phyloP scores from a whole-genome alignment of 1,139 yeast species.

The Suhomyces guaymorum region DNA sequence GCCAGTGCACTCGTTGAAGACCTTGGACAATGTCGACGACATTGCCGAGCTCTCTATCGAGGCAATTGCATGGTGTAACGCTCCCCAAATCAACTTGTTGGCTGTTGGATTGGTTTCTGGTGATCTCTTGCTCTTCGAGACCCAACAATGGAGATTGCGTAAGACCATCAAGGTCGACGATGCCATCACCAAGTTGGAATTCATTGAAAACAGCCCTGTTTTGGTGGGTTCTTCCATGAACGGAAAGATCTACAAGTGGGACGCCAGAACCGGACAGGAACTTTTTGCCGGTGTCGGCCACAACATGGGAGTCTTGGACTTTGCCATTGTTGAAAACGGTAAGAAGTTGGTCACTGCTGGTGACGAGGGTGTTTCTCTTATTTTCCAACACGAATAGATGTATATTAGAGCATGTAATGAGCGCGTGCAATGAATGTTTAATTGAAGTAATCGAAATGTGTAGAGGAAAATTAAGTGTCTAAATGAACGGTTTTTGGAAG shows the following conservation, averaged over 20 bases:
- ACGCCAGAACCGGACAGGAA: constrained; percentile 78
- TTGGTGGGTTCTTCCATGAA: constrained; percentile 78
- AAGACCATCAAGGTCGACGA: constrained; percentile 68
- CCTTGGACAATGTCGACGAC: constrained; percentile 62
- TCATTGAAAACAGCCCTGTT: constrained; percentile 56
- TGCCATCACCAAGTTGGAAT: constrained; percentile 78
- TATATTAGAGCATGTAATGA: constrained; percentile 4
- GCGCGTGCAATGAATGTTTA: too few species aligned
- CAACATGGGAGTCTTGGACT: constrained; percentile 89
- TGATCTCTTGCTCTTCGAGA: constrained; percentile 75
- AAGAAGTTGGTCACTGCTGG: constrained; percentile 87
- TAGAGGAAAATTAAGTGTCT: too few species aligned
- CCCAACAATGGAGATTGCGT: constrained; percentile 84
- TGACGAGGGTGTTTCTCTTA: constrained; percentile 90
- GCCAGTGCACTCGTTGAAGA: constrained; percentile 63
- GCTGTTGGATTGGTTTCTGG: constrained; percentile 94
- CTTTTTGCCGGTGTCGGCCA: constrained; percentile 85
- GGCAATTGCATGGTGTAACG: constrained; percentile 77
- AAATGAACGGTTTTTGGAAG: too few species aligned
- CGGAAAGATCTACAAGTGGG: constrained; percentile 86
- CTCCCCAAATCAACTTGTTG: constrained; percentile 55
- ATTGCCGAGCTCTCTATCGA: constrained; percentile 81
- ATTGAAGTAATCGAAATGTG: too few species aligned
- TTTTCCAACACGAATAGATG: constrained; percentile 43
- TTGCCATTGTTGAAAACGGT: constrained; percentile 63